Conservation (phyloP, 1,139 yeast genomes). For the Candida tetrigidarum region DNA sequence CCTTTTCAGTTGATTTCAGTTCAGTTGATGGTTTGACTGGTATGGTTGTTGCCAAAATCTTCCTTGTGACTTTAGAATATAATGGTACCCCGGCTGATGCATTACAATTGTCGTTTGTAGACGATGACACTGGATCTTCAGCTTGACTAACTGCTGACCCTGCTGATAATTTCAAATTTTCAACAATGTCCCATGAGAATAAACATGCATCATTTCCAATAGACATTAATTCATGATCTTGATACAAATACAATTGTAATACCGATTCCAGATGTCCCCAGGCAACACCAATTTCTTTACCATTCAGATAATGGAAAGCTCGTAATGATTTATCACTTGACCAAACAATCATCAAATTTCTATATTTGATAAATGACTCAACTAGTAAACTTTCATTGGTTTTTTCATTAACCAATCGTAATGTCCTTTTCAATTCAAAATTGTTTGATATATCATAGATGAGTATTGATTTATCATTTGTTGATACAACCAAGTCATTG, state of each 20-base stretch:
- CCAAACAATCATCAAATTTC: constrained; percentile 37
- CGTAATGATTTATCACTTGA: constrained; percentile 63
- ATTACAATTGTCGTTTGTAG: not conserved
- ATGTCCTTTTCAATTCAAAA: constrained; percentile 39
- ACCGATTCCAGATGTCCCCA: constrained; percentile 74
- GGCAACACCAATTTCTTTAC: constrained; percentile 48
- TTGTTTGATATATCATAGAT: constrained; percentile 37
- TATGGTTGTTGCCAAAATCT: constrained; percentile 33
- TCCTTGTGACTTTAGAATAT: constrained; percentile 36
- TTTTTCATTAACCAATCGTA: constrained; percentile 43
- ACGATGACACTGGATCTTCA: constrained; percentile 3
- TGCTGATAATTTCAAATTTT: constrained; percentile 8
- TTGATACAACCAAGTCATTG: constrained; percentile 51
- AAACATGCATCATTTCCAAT: constrained; percentile 57
- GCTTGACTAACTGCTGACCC: not conserved
- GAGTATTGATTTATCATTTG: constrained; percentile 53
- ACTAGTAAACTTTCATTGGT: constrained; percentile 44
- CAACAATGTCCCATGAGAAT: constrained; percentile 46
- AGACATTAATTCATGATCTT: constrained; percentile 34
- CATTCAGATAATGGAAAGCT: constrained; percentile 47
- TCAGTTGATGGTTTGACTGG: constrained; percentile 14
- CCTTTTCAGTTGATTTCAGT: constrained; percentile 10
- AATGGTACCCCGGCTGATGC: constrained; percentile 19
- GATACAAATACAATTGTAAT: constrained; percentile 34
- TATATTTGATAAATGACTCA: constrained; percentile 40